Evolutionary conservation across 208 protist genomes (phyloP).

Genomic region (Crithidia brevicula): DNA sequence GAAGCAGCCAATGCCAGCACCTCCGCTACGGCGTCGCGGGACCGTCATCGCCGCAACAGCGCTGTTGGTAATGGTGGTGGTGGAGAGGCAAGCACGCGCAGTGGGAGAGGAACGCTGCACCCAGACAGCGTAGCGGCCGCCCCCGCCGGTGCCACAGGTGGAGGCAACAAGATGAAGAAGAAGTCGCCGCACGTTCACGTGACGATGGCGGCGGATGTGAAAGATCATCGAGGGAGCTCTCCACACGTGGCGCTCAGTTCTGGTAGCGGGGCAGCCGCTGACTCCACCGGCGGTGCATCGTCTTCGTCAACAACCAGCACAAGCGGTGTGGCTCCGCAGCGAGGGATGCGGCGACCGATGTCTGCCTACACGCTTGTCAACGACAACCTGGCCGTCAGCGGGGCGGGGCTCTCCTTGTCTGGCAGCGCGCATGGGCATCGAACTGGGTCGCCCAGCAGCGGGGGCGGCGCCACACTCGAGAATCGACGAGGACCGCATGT

Average conservation of each 20-base stretch:
- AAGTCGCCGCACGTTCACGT: constrained; percentile 27
- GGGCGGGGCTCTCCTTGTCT: not conserved
- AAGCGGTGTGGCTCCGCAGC: constrained; percentile 42
- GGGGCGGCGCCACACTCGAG: not conserved
- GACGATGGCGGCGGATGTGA: constrained; percentile 19
- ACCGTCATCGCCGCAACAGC: constrained; percentile 15
- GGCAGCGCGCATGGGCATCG: not conserved
- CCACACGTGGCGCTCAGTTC: not conserved
- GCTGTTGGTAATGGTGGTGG: not conserved
- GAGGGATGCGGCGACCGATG: constrained; percentile 39
- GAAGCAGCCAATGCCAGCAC: not conserved
- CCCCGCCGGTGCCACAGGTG: not conserved
- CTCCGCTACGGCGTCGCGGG: constrained; percentile 3
- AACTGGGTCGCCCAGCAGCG: not conserved
- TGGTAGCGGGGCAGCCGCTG: not conserved
- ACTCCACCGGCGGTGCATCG: not conserved
- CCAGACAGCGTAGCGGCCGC: constrained; percentile 10
- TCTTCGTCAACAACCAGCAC: not conserved
- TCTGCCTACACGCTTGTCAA: constrained; percentile 29
- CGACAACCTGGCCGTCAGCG: constrained; percentile 9
- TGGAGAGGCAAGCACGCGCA: not conserved
- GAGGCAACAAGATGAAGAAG: constrained; percentile 17
- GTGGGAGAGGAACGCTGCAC: constrained; percentile 6
- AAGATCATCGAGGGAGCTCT: constrained; percentile 2
- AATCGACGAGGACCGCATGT: not conserved